A percentile compares a stretch with the other conserved stretches of the same genome.
These are phyloP conservation scores for Cercophora samala DNA, from an alignment of 495 filamentous ascomycete genomes.

Conservation along the genomic window DNA sequence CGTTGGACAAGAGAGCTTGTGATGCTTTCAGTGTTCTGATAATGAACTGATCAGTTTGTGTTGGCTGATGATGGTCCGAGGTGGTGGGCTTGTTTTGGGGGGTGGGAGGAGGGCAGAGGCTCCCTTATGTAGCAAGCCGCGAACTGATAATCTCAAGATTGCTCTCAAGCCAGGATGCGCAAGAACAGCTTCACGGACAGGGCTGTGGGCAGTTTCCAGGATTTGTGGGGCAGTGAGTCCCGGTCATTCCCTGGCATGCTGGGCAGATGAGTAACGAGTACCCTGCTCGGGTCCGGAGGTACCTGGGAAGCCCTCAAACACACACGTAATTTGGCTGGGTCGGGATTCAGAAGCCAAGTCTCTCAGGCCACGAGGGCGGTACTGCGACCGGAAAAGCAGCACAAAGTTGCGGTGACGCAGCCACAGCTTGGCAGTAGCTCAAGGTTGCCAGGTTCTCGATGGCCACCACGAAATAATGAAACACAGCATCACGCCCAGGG, in stretches of 20 bases:
- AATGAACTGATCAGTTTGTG: constrained; percentile 24
- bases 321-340: constrained; percentile 12
- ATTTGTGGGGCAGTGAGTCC: constrained; percentile 24
- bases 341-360: constrained; percentile 20
- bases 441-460: constrained; percentile 29
- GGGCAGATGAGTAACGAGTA: constrained; percentile 23
- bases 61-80: constrained; percentile 33
- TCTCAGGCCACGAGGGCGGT: constrained; percentile 18
- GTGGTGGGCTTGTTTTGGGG: constrained; percentile 11
- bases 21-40: constrained; percentile 21
- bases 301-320: constrained; percentile 14
- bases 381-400: constrained; percentile 15
- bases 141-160: constrained; percentile 36
- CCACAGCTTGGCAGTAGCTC: constrained; percentile 30
- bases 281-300: constrained; percentile 16
- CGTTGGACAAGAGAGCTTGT: constrained; percentile 13
- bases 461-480: constrained; percentile 31
- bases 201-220: constrained; percentile 31
- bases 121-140: constrained; percentile 45
- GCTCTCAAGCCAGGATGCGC: constrained; percentile 23
- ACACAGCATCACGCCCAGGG: constrained; percentile 28
- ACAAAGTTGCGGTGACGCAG: constrained; percentile 43
- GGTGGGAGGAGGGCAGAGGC: constrained; percentile 35
- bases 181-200: constrained; percentile 32
- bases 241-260: constrained; percentile 24